Evolutionary conservation across 768 basidiomycete species (phyloP).

Genomic region (Tylopilus sp.): DNA sequence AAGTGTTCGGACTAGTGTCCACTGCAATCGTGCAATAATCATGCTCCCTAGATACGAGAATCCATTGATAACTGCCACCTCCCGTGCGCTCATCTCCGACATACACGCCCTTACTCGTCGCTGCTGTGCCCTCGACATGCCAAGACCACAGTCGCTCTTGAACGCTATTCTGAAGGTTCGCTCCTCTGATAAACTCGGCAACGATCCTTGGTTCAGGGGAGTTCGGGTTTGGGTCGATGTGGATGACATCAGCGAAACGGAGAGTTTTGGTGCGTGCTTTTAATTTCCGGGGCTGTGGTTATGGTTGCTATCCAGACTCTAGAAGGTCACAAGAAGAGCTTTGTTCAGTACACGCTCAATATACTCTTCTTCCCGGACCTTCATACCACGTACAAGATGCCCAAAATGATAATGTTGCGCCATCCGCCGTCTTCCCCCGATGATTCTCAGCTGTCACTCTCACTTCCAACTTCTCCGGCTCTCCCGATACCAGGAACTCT

Average conservation of each 20-base stretch:
- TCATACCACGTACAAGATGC: slow-evolving; percentile 44
- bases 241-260: slow-evolving; percentile 71
- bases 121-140: slow-evolving; percentile 60
- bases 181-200: slow-evolving; percentile 17
- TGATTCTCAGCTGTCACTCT: slow-evolving; percentile 26
- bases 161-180: slow-evolving; percentile 50
- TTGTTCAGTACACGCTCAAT: slow-evolving; percentile 79
- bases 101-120: slow-evolving; percentile 62
- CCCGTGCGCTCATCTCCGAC: slow-evolving; percentile 68
- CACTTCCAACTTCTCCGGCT: slow-evolving; percentile 39
- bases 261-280: slow-evolving; percentile 62
- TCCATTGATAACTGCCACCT: slow-evolving; percentile 71
- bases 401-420: slow-evolving; percentile 38
- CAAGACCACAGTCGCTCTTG: slow-evolving; percentile 61
- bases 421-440: slow-evolving; percentile 31
- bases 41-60: slow-evolving; percentile 63
- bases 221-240: slow-evolving; percentile 73
- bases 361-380: slow-evolving; percentile 72
- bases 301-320: background rate
- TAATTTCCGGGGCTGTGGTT: background rate
- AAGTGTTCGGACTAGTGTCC: slow-evolving; percentile 14
- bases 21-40: slow-evolving; percentile 6
- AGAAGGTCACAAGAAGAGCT: slow-evolving; percentile 74
- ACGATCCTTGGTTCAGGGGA: slow-evolving; percentile 55
- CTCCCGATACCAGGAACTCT: slow-evolving; percentile 59